A percentile compares a stretch with the other conserved stretches of the same genome.
phyloP scores from a whole-genome alignment of 495 filamentous ascomycete species.

The Tuber magnatum region DNA sequence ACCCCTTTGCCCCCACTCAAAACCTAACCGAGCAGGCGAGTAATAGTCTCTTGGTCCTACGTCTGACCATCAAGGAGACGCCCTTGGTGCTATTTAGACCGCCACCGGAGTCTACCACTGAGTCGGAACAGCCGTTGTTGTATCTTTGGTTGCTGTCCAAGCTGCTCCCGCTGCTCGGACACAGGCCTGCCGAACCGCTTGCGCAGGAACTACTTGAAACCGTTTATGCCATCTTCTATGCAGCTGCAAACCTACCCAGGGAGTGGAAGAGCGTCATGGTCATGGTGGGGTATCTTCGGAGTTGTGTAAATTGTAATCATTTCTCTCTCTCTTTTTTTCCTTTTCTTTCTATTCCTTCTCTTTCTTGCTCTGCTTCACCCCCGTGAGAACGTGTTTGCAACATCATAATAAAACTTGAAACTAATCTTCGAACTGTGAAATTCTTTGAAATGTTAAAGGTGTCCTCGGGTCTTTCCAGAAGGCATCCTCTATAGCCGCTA shows the following conservation, averaged over 20 bases:
- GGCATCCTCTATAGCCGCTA: conserved; percentile 26
- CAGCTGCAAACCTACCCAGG: conserved; percentile 37
- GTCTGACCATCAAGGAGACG: conserved; percentile 62
- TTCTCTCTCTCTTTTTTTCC: conserved; percentile 45
- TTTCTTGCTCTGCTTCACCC: conserved; percentile 1
- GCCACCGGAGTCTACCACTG: conserved; percentile 42
- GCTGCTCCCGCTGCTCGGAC: conserved; percentile 53
- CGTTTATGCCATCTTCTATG: conserved; percentile 50
- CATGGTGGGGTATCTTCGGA: conserved; percentile 41
- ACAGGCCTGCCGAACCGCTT: conserved; percentile 36
- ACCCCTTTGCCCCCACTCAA: conserved; percentile 53
- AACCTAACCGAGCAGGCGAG: conserved; percentile 53
- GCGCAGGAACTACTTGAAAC: conserved; percentile 45
- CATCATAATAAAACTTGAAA: conserved; percentile 2
- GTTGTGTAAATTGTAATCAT: conserved; percentile 47
- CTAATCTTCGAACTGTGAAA: conserved; percentile 5
- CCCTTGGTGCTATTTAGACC: conserved; percentile 60
- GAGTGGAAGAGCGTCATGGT: conserved; percentile 41
- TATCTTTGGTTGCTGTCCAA: conserved; percentile 72
- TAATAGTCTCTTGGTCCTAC: conserved; percentile 66
- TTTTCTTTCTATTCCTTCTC: conserved; percentile 46
- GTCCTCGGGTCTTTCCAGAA: conserved; percentile 37
- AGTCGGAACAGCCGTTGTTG: conserved; percentile 56
- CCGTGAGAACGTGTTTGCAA: conserved; percentile 17
- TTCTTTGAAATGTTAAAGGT: conserved; percentile 28